Conservation (phyloP, 495 filamentous ascomycete species). For the Talaromyces wortmannii region DNA sequence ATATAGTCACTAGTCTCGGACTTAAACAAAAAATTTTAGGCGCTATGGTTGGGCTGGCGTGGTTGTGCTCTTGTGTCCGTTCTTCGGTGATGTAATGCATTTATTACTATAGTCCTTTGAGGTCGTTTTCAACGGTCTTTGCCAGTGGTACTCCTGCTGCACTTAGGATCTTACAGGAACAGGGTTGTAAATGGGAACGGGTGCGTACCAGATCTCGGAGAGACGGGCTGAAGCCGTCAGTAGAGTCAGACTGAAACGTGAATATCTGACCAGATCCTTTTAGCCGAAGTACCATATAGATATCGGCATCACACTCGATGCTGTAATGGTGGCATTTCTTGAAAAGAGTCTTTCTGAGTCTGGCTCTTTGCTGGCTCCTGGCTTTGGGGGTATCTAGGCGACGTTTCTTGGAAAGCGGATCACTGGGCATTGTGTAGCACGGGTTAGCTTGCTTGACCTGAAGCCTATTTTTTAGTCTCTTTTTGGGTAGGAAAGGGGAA, state of each 20-base stretch:
- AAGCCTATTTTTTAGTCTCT: too few relatives aligned
- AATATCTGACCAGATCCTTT: not conserved
- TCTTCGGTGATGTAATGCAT: too few relatives aligned
- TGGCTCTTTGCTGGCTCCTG: conserved; percentile 3
- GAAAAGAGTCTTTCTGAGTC: not conserved
- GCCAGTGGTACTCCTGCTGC: not conserved
- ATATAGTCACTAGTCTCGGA: too few relatives aligned
- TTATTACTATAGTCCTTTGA: not conserved
- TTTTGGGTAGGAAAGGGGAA: too few relatives aligned
- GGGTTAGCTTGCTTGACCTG: too few relatives aligned
- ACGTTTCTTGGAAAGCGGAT: not conserved
- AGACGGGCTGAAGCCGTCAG: not conserved
- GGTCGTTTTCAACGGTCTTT: not conserved
- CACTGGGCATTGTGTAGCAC: not conserved
- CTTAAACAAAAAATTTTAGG: too few relatives aligned
- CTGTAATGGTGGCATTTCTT: conserved; percentile 1
- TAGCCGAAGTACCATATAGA: too few relatives aligned
- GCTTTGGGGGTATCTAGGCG: not conserved
- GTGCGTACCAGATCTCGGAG: not conserved
- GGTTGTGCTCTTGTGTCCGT: too few relatives aligned
- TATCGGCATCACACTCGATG: conserved; percentile 3
- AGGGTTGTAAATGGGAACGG: not conserved
- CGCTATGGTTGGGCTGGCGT: too few relatives aligned
- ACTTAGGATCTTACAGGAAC: not conserved
- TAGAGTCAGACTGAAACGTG: conserved; percentile 1